Conservation (phyloP, 805 yeast genomes). For the Candida nitratophila region DNA sequence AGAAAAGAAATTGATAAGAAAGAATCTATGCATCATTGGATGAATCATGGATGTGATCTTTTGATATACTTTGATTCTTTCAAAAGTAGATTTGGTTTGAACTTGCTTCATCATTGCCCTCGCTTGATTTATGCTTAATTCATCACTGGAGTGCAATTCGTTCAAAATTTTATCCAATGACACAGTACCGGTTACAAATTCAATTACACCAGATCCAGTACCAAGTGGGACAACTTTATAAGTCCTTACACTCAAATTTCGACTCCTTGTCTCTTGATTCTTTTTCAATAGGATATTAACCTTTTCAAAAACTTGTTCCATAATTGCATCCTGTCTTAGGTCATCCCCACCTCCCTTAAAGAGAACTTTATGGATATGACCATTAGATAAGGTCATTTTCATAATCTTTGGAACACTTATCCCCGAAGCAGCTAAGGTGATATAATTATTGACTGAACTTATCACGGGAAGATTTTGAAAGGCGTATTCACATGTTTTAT, state of each 20-base stretch:
- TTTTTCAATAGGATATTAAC: conserved; percentile 60
- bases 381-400: conserved; percentile 47
- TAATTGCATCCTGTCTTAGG: conserved; percentile 89
- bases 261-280: conserved; percentile 47
- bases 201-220: conserved; percentile 80
- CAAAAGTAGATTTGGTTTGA: conserved; percentile 37
- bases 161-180: conserved; percentile 64
- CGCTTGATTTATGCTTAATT: conserved; percentile 47
- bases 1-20: conserved; percentile 55
- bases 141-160: conserved; percentile 54
- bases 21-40: conserved; percentile 69
- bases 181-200: conserved; percentile 73
- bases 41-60: conserved; percentile 41
- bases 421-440: conserved; percentile 73
- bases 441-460: conserved; percentile 31
- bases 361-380: conserved; percentile 49
- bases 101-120: conserved; percentile 54
- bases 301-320: conserved; percentile 93
- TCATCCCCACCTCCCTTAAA: conserved; percentile 89
- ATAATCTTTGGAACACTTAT: conserved; percentile 82
- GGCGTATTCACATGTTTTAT: conserved; percentile 36
- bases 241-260: conserved; percentile 65
- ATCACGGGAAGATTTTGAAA: conserved; percentile 26
- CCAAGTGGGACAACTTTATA: conserved; percentile 90
- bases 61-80: conserved; percentile 38